Conservation (phyloP, 495 filamentous ascomycete genomes). For the Aspergillus bertholletiae region DNA sequence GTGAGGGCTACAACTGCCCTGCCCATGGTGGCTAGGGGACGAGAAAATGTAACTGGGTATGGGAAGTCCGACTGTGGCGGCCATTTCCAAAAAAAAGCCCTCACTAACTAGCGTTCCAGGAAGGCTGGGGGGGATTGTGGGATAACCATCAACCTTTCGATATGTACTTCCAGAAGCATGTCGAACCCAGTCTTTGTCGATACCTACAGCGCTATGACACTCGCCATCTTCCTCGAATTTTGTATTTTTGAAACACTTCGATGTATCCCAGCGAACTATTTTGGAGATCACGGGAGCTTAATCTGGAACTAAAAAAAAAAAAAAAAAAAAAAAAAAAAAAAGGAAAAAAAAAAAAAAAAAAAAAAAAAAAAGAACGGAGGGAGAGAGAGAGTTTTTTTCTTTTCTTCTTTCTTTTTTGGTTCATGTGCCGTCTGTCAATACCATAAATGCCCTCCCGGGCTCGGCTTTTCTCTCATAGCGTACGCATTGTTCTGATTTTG, state of each 20-base stretch:
- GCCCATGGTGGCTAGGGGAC: conserved; percentile 32
- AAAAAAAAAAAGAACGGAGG: neutral
- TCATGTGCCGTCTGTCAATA: neutral
- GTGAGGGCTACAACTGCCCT: conserved; percentile 37
- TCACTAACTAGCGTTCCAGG: neutral
- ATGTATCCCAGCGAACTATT: neutral
- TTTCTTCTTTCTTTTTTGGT: neutral
- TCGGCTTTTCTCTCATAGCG: neutral
- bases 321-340: neutral
- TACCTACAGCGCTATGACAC: neutral
- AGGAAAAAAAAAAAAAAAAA: neutral
- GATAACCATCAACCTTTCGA: neutral
- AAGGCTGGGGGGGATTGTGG: neutral
- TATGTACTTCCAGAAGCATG: neutral
- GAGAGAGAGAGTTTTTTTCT: neutral
- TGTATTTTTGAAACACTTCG: neutral
- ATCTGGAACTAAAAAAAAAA: neutral
- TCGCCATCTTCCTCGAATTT: neutral
- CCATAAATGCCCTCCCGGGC: neutral
- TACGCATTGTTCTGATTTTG: neutral
- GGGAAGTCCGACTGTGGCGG: neutral
- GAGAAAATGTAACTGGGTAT: neutral
- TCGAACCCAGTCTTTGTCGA: neutral
- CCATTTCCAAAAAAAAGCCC: neutral
- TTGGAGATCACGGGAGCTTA: neutral